Conservation (phyloP, 2,329 filamentous ascomycete species). For the Macrophomina tecta region DNA sequence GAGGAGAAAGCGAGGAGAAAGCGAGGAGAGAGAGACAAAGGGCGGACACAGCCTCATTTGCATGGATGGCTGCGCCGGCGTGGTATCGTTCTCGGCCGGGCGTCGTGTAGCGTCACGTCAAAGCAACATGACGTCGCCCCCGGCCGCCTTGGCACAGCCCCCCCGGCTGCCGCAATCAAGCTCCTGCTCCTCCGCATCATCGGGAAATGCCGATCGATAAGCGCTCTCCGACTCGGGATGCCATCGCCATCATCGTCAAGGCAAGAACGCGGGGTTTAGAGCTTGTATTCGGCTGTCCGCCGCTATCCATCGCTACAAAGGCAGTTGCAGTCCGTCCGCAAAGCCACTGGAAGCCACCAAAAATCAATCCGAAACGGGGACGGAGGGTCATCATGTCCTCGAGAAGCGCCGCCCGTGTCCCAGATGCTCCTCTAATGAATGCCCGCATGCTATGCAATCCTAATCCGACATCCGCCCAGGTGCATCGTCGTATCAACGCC, state of each 20-base stretch:
- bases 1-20: constrained; percentile 8
- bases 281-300: constrained; percentile 20
- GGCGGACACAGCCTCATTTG: constrained; percentile 17
- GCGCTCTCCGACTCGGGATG: not conserved
- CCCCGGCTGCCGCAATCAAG: not conserved
- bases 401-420: constrained; percentile 28
- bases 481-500: constrained; percentile 10
- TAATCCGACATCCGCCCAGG: constrained; percentile 5
- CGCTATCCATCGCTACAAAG: constrained; percentile 6
- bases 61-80: not conserved
- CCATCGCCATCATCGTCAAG: not conserved
- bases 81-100: constrained; percentile 19
- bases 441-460: constrained; percentile 21
- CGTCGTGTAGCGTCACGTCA: constrained; percentile 4
- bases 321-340: constrained; percentile 2
- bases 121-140: constrained; percentile 17
- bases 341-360: constrained; percentile 7
- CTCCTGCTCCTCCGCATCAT: constrained; percentile 1
- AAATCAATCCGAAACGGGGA: constrained; percentile 1
- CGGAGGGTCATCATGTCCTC: constrained; percentile 28
- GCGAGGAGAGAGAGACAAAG: not conserved
- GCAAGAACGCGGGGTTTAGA: constrained; percentile 17
- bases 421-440: constrained; percentile 30
- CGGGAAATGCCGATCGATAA: constrained; percentile 7
- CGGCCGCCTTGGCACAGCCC: constrained; percentile 4